Conservation (phyloP, 192 early-diverging fungal genomes). For the Lobosporangium transversale region DNA sequence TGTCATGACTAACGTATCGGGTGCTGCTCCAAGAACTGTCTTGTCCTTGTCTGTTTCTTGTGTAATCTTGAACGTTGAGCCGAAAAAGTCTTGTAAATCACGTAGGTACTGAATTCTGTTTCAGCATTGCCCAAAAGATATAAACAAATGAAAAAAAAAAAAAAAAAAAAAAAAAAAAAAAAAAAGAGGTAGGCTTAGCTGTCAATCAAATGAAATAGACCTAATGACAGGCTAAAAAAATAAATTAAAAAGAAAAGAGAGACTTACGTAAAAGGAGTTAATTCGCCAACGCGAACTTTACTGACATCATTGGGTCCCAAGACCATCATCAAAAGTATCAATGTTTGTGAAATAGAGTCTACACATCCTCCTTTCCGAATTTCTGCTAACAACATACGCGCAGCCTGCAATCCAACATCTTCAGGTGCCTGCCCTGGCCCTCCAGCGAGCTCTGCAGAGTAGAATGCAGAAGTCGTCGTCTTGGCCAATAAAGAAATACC, state of each 20-base stretch:
- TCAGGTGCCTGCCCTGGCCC: constrained; percentile 86
- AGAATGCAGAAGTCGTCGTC: constrained; percentile 82
- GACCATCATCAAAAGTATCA: constrained; percentile 87
- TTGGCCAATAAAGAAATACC: constrained; percentile 93
- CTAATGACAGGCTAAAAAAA: neutral
- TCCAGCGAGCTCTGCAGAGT: constrained; percentile 89
- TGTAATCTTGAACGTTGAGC: constrained; percentile 91
- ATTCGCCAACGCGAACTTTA: constrained; percentile 84
- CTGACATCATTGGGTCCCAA: constrained; percentile 93
- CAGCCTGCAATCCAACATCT: constrained; percentile 83
- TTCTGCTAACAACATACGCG: constrained; percentile 84
- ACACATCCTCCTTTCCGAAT: constrained; percentile 92
- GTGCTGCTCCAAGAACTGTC: constrained; percentile 60
- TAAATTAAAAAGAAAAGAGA: neutral
- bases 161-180: constrained; percentile 4
- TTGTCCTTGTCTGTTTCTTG: constrained; percentile 75
- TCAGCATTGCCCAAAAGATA: too few species aligned
- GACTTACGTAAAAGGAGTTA: constrained; percentile 87
- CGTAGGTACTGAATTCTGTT: constrained; percentile 92
- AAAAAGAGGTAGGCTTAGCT: neutral
- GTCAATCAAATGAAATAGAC: too few species aligned
- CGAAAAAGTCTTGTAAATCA: constrained; percentile 91
- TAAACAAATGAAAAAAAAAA: neutral
- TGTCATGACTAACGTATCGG: constrained; percentile 73
- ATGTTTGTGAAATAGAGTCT: constrained; percentile 88